phyloP scores from a whole-genome alignment of 1,284 basidiomycete species.

The Austroboletus niveus region DNA sequence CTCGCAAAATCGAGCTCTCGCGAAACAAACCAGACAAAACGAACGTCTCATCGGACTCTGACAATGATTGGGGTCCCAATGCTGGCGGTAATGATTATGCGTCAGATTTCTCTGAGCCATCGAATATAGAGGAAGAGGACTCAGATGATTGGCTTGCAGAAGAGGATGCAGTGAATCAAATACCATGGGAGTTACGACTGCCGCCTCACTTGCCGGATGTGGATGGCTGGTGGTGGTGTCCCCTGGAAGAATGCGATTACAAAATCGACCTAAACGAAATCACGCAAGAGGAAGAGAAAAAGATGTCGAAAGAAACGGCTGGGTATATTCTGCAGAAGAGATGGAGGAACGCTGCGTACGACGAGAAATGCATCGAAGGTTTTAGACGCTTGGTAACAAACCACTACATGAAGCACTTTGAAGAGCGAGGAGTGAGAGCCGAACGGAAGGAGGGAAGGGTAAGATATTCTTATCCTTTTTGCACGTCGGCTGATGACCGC shows the following conservation, averaged over 20 bases:
- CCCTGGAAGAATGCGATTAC: slow-evolving; percentile 20
- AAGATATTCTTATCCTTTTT: slow-evolving; percentile 6
- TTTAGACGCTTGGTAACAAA: slow-evolving; percentile 31
- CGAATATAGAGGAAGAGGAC: slow-evolving; percentile 38
- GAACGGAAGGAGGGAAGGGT: slow-evolving; percentile 17
- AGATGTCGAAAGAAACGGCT: slow-evolving; percentile 9
- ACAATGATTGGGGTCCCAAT: slow-evolving; percentile 24
- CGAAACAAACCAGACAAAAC: slow-evolving; percentile 5
- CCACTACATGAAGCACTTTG: slow-evolving; percentile 37
- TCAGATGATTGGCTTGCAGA: slow-evolving; percentile 23
- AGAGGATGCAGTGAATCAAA: slow-evolving; percentile 12
- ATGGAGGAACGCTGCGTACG: slow-evolving; percentile 32
- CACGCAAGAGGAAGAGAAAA: slow-evolving; percentile 20
- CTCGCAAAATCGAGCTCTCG: slow-evolving; percentile 27
- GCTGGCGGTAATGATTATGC: slow-evolving; percentile 36
- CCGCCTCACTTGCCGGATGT: slow-evolving; percentile 36
- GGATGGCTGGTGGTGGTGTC: slow-evolving; percentile 34
- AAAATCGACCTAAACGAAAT: slow-evolving; percentile 26
- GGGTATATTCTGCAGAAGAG: slow-evolving; percentile 25
- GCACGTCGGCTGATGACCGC: background rate
- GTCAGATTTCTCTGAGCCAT: slow-evolving; percentile 50
- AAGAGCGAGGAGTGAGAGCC: slow-evolving; percentile 17
- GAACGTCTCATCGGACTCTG: slow-evolving; percentile 21
- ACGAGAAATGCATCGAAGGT: slow-evolving; percentile 27
- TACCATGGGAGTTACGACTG: slow-evolving; percentile 31